Base-by-base conservation (phyloP, 352 stramenopile species). In the Pythium biforme region DNA sequence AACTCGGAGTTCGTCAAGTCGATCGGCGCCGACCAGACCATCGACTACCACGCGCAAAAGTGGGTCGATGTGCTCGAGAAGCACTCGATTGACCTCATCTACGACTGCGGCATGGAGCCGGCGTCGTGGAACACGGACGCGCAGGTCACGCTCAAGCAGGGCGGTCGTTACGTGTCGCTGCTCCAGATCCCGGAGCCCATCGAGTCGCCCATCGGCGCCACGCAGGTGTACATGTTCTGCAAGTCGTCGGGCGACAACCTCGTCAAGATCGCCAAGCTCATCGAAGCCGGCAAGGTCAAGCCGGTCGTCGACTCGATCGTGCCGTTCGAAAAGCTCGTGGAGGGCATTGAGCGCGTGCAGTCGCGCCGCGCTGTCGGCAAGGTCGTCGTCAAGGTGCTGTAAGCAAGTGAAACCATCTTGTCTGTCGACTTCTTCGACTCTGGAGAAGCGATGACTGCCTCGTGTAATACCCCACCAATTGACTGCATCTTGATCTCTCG, bases 301-400 rank as follows among this genome's bases (percentile, higher is more conserved):
- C 53, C 72, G 26, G 46, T 69, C 2, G 73, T 87, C 3, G 72
- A 80, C 54, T 70, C 67, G 37, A 64, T 83, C 4, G 75, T 84
- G 52, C 59, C 68, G 48, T 81, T 92, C 23, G 68, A 87, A 41
- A 74, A 77, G 43, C 54, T 76, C 3, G 17, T 73, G 9, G 79
- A 86, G 3, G 83, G 66, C 47, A 72, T 86, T 25, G 47, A 57
- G 17, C 69, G 75, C 26, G 64, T 84, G 0, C 83, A 88, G 70
- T 66, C 55, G 5, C 62, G 72, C 41, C 79, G 77, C 20, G 74
- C 77, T 0, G 69, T 72, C 41, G 76, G 76, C 53, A 69, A 69
- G 62, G 62, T 69, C 41, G 49, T 69, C 22, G 39, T 69, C 40
- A 63, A 69, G 53, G 49, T 69, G 31, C 27, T 59, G 48, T 65